Evolutionary conservation across 2,329 filamentous ascomycete species (phyloP).

Genomic region (Penicillium olsonii): DNA sequence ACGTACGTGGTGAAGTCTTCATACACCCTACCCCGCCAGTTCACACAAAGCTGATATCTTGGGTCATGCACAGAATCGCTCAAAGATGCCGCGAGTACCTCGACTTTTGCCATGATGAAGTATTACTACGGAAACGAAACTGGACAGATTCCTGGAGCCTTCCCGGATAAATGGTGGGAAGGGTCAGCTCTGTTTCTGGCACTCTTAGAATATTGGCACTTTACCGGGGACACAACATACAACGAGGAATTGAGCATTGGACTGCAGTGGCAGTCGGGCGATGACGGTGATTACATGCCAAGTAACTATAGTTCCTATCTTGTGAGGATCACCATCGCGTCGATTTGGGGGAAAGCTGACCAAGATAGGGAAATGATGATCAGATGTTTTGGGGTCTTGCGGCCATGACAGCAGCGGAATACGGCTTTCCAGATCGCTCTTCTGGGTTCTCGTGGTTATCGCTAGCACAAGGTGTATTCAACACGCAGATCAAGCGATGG

Average conservation of each 20-base stretch:
- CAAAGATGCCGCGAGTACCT: slow-evolving; percentile 14
- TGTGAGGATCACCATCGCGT: not conserved
- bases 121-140: slow-evolving; percentile 16
- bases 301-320: slow-evolving; percentile 16
- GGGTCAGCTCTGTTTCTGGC: slow-evolving; percentile 12
- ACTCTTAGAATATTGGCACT: slow-evolving; percentile 15
- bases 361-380: slow-evolving; percentile 16
- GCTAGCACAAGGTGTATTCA: slow-evolving; percentile 15
- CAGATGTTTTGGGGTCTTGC: slow-evolving; percentile 18
- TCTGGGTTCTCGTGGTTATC: slow-evolving; percentile 10
- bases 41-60: not conserved
- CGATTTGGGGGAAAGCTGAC: not conserved
- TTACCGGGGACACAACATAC: slow-evolving; percentile 15
- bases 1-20: slow-evolving; percentile 16
- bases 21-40: not conserved
- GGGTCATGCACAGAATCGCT: slow-evolving; percentile 11
- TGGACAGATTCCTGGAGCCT: slow-evolving; percentile 16
- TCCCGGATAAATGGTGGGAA: slow-evolving; percentile 18
- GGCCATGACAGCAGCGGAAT: slow-evolving; percentile 15
- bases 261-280: slow-evolving; percentile 17
- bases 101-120: slow-evolving; percentile 11
- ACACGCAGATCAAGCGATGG: slow-evolving; percentile 12
- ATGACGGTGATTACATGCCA: slow-evolving; percentile 11
- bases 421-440: slow-evolving; percentile 1
- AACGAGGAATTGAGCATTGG: slow-evolving; percentile 12